Evolutionary conservation across 768 basidiomycete genomes (phyloP).

Genomic region (Naganishia onofrii): DNA sequence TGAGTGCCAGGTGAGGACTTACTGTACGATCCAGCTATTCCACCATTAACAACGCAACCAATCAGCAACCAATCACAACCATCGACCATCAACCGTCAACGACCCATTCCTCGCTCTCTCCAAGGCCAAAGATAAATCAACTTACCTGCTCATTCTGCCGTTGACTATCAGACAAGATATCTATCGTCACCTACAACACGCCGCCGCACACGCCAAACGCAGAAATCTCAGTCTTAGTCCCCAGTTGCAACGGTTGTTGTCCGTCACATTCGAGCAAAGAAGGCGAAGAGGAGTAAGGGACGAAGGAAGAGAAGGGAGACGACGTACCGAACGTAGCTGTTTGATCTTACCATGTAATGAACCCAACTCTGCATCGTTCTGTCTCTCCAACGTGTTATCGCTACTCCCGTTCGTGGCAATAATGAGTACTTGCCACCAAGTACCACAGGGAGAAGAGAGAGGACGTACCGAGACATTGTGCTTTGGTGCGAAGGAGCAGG

Average conservation of each 20-base stretch:
- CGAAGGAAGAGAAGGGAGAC: no score
- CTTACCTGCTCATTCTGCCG: conserved; percentile 50
- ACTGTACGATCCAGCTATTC: conserved; percentile 48
- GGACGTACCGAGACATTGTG: conserved; percentile 17
- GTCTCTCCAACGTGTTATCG: conserved; percentile 50
- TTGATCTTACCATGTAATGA: conserved; percentile 52
- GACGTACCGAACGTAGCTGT: conserved; percentile 45
- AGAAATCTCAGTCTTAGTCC: no score
- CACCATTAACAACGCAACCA: background rate
- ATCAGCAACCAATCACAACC: conserved; percentile 2
- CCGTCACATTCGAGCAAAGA: no score
- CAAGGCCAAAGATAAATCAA: no score
- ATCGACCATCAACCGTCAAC: no score
- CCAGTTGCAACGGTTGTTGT: no score
- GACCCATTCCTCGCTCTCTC: no score
- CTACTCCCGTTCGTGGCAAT: background rate
- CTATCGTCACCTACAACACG: conserved; percentile 48
- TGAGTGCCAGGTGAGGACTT: conserved; percentile 19
- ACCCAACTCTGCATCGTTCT: conserved; percentile 51
- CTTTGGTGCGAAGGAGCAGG: no score
- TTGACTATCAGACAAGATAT: conserved; percentile 50
- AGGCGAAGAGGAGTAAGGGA: background rate
- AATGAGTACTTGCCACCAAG: no score
- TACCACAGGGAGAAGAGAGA: no score
- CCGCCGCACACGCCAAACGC: no score